Percentiles rank a stretch among this genome's conserved stretches.
These are phyloP conservation scores for Mitragyna speciosa DNA, from an alignment of 257 asterid species.

Conservation along the genomic window DNA sequence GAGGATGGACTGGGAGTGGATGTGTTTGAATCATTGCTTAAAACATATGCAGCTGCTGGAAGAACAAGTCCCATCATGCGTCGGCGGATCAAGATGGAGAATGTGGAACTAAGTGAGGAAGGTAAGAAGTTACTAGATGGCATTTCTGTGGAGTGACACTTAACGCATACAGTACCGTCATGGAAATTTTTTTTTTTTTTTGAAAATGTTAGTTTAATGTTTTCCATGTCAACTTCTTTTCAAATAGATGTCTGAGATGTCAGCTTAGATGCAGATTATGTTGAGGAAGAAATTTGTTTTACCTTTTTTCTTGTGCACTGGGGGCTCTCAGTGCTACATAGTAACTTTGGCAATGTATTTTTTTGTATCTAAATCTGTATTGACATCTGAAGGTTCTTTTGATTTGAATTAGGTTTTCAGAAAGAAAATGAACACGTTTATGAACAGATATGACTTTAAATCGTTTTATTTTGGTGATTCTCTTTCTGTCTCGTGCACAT, in stretches of 20 bases:
- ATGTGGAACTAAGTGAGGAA: slow-evolving; percentile 68
- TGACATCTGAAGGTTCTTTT: neutral
- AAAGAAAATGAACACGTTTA: neutral
- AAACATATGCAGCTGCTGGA: slow-evolving; percentile 74
- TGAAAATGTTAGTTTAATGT: neutral
- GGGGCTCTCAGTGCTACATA: neutral
- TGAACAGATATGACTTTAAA: too few species aligned
- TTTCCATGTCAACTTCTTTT: neutral
- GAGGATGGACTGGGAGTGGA: slow-evolving; percentile 43
- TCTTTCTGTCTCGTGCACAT: too few species aligned
- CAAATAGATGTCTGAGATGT: slow-evolving; percentile 1
- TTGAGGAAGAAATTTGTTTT: neutral
- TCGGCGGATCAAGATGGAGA: slow-evolving; percentile 83
- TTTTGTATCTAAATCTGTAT: neutral
- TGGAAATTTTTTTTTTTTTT: slow-evolving; percentile 3
- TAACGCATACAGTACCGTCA: neutral
- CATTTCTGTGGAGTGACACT: slow-evolving; percentile 50
- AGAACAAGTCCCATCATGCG: slow-evolving; percentile 59
- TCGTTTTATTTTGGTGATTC: too few species aligned
- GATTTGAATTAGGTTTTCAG: neutral
- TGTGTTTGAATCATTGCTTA: slow-evolving; percentile 64
- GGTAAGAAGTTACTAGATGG: slow-evolving; percentile 60
- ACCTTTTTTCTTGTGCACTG: neutral
- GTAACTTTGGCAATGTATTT: neutral
- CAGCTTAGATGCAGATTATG: slow-evolving; percentile 9